A percentile compares a stretch with the other conserved stretches of the same genome.
These are phyloP conservation scores for Jasminum sambac DNA, from an alignment of 257 asterid genomes.

Conservation along the genomic window DNA sequence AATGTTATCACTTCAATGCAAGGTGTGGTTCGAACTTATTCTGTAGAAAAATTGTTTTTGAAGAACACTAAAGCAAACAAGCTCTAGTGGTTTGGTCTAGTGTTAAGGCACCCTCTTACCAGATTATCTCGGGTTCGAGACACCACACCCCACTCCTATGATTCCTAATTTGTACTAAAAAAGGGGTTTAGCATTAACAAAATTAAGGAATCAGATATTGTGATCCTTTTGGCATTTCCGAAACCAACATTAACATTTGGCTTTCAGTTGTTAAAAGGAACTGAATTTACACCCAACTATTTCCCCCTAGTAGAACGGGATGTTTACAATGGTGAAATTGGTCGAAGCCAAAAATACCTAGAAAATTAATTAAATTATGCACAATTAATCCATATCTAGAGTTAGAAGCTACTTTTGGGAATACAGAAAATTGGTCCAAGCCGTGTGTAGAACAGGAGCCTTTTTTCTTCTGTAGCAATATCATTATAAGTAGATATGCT, in stretches of 20 bases:
- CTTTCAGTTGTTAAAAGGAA: too few relatives aligned
- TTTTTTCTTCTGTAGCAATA: conserved; percentile 1
- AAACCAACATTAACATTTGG: neutral
- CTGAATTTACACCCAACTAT: neutral
- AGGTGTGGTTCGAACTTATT: too few relatives aligned
- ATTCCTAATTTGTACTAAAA: too few relatives aligned
- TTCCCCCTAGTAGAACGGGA: neutral
- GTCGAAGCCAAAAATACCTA: conserved; percentile 2
- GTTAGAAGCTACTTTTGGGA: neutral
- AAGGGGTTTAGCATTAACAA: neutral
- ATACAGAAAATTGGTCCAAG: conserved; percentile 18
- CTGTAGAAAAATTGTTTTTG: too few relatives aligned
- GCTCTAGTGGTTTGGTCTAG: too few relatives aligned
- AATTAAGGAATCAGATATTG: neutral
- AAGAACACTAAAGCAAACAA: too few relatives aligned
- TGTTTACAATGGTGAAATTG: conserved; percentile 12
- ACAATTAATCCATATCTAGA: neutral
- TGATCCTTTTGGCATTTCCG: conserved; percentile 16
- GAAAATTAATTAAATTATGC: neutral
- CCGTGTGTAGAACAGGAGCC: neutral
- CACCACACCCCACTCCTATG: too few relatives aligned
- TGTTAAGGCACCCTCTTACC: too few relatives aligned
- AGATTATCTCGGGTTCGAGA: too few relatives aligned
- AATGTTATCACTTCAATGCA: too few relatives aligned
- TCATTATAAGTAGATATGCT: neutral